Base-by-base conservation (phyloP, 148 eudicot genomes). In the Chenopodium quinoa region DNA sequence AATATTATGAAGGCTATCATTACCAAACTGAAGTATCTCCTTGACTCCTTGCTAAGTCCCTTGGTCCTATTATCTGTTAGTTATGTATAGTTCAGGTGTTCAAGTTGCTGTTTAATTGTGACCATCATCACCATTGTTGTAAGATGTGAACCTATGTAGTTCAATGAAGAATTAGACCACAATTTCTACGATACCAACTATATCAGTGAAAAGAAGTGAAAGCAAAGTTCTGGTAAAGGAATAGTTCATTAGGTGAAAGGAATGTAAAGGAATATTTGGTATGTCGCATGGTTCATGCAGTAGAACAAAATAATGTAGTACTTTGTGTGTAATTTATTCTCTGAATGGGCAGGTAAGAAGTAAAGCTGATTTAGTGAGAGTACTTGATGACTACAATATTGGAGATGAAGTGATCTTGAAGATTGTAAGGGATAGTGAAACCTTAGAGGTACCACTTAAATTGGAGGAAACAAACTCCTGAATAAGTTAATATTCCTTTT, bases 371-470 rank as follows among this genome's bases (percentile, higher is more conserved):
- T 82, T 96, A 44, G 77, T 85, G 81, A 92, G 90, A 77, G 86
- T 80, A 37, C 85, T 96, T 84, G 98, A 96, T 83, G 98, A 93
- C 48, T 96, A 91, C 80, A 89, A 64, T 71, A 84, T 90, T 23
- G 99, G 98, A 72, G 97, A 94, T 75, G 86, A 86, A 83, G 94
- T 96, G 50, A 34, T 84, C 12, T 79, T 96, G 86, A 93, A 88
- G 87, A 86, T 93, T 46, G 88, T 84, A 75, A 87, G 99, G 87
- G 97, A 89, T 74, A 84, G 74, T 67, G 88, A 92, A 65, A 90
- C 74, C 75, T 80, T 93, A 85, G 97, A 96, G 81, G 54, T 93
- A 82, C 88, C 97, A 10, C 76, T 94, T 63, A 84, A 76, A 84
- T 77, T 96, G 62, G 99, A 91, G 86, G 93, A 93, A 88, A 90